A percentile compares a stretch with the other conserved stretches of the same genome.
Conservation (phyloP, 169 alveolate genomes). For the Eimeria tenella region DNA sequence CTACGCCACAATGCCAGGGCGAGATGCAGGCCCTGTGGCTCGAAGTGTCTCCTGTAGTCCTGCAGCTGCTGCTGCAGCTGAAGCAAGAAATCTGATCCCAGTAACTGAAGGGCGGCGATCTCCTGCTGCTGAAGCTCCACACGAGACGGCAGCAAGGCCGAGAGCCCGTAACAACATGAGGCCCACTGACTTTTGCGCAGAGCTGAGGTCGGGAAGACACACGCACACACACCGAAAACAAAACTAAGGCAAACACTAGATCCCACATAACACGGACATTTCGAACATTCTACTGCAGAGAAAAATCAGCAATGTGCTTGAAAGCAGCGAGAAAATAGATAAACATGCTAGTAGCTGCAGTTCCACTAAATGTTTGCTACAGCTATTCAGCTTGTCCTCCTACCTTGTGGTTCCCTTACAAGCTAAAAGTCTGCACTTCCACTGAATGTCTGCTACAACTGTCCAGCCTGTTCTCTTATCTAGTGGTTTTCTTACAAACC, state of each 20-base stretch:
- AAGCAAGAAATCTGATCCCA: slow-evolving; percentile 46
- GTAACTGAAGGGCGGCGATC: slow-evolving; percentile 56
- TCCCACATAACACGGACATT: too few species aligned
- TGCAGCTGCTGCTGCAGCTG: slow-evolving; percentile 75
- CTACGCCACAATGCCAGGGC: slow-evolving; percentile 20
- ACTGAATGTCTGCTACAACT: too few species aligned
- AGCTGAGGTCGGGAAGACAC: not conserved
- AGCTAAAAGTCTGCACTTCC: too few species aligned
- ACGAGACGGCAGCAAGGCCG: slow-evolving; percentile 73
- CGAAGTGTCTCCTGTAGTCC: slow-evolving; percentile 71
- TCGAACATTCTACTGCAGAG: too few species aligned
- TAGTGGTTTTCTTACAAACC: too few species aligned
- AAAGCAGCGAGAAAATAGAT: too few species aligned
- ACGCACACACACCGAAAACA: not conserved
- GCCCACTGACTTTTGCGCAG: slow-evolving; percentile 32
- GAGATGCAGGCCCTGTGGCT: slow-evolving; percentile 32
- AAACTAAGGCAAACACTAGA: not conserved
- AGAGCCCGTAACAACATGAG: slow-evolving; percentile 48
- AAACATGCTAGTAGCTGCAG: too few species aligned
- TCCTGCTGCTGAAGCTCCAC: slow-evolving; percentile 78
- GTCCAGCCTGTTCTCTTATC: too few species aligned
- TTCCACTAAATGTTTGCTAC: too few species aligned
- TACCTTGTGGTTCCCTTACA: too few species aligned
- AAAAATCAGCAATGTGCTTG: too few species aligned
- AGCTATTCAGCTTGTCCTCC: too few species aligned